phyloP scores from a whole-genome alignment of 768 basidiomycete species.

The Pisolithus albus region DNA sequence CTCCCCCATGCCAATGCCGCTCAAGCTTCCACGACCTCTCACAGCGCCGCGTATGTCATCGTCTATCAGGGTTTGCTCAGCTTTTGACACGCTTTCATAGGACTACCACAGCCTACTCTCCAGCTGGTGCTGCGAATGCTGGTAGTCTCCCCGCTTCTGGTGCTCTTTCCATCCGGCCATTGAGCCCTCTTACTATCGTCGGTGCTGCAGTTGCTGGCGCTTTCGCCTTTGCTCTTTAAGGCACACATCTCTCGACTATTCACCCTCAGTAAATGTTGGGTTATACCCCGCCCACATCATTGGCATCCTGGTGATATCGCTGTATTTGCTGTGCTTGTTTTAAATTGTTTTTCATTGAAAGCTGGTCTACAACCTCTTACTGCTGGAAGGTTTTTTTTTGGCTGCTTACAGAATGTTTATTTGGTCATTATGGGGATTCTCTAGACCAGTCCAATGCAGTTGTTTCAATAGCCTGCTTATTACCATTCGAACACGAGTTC shows the following conservation, averaged over 20 bases:
- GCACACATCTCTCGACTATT: conserved; percentile 1
- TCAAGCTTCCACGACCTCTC: conserved; percentile 6
- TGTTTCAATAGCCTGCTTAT: conserved; percentile 1
- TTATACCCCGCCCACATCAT: conserved; percentile 25
- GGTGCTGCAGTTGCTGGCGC: conserved; percentile 15
- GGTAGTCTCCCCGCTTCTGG: conserved; percentile 22
- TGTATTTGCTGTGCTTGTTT: not conserved
- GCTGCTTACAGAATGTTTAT: not conserved
- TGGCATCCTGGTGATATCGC: conserved; percentile 20
- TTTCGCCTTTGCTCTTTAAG: conserved; percentile 19
- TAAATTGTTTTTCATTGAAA: not conserved
- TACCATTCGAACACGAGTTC: conserved; percentile 3
- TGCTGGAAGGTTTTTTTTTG: not conserved
- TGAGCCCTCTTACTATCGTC: conserved; percentile 18
- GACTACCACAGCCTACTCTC: conserved; percentile 4
- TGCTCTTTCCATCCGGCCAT: conserved; percentile 18
- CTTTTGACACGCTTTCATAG: conserved; percentile 1
- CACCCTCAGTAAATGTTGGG: conserved; percentile 37
- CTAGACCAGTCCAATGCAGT: not conserved
- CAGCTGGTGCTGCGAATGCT: conserved; percentile 29
- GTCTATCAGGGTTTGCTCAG: not conserved
- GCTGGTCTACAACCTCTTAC: conserved; percentile 4
- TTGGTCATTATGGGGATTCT: not conserved
- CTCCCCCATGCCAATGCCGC: conserved; percentile 9
- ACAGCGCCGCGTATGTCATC: not conserved